Conservation (phyloP, 2,329 filamentous ascomycete species). For the Stenocarpella maydis region DNA sequence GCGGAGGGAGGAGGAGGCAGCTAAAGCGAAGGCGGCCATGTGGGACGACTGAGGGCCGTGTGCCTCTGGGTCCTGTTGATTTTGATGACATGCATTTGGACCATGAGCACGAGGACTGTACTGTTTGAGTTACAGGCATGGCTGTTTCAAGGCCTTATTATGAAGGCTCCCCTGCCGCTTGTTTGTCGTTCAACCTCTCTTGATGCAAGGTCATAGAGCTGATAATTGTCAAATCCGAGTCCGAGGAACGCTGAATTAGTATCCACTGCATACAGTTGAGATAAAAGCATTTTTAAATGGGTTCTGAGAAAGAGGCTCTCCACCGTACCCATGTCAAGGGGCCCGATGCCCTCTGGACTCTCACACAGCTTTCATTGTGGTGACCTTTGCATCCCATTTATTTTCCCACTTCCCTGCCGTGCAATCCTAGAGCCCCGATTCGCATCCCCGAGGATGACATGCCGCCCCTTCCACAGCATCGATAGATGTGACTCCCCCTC, state of each 20-base stretch:
- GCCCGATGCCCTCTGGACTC: background rate
- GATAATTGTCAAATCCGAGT: background rate
- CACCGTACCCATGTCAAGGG: background rate
- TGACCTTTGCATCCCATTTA: background rate
- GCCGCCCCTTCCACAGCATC: conserved; percentile 60
- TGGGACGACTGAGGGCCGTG: conserved; percentile 74
- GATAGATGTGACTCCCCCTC: conserved; percentile 52
- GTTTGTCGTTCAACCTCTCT: background rate
- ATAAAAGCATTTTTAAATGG: background rate
- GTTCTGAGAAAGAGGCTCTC: background rate
- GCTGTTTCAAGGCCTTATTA: background rate
- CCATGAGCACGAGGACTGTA: too few relatives aligned
- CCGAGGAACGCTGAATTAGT: background rate
- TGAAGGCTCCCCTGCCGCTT: background rate
- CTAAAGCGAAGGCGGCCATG: conserved; percentile 81
- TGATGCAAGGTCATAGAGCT: background rate
- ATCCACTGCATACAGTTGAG: background rate
- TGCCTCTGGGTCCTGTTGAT: background rate
- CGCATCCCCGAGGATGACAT: conserved; percentile 41
- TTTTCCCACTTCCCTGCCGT: background rate
- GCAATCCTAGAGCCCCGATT: background rate
- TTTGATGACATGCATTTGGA: background rate
- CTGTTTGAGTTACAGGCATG: background rate
- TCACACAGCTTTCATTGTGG: background rate
- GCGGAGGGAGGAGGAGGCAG: conserved; percentile 68